Conservation (phyloP, 148 eudicot species). For the Silene latifolia region DNA sequence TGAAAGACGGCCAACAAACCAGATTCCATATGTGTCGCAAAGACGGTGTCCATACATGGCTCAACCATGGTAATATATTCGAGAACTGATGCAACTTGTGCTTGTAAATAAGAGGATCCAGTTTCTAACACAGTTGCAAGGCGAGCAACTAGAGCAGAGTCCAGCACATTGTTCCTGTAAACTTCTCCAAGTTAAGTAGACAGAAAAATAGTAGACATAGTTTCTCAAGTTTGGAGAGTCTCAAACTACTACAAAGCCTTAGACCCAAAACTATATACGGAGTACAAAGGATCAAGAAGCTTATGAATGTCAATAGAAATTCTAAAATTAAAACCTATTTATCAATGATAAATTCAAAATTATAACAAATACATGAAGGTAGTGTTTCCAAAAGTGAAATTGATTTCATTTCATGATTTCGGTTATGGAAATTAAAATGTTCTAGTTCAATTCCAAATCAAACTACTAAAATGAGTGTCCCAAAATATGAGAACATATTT, state of each 20-base stretch:
- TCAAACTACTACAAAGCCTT: neutral
- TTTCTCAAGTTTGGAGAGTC: neutral
- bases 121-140: neutral
- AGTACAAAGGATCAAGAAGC: too few relatives aligned
- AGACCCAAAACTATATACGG: neutral
- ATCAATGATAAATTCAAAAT: too few relatives aligned
- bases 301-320: too few relatives aligned
- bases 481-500: too few relatives aligned
- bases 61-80: neutral
- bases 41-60: conserved; percentile 28
- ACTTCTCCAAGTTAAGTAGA: neutral
- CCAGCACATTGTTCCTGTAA: neutral
- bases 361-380: too few relatives aligned
- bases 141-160: neutral
- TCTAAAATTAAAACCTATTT: too few relatives aligned
- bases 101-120: neutral
- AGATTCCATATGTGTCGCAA: conserved; percentile 46
- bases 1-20: conserved; percentile 49
- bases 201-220: neutral
- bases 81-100: neutral
- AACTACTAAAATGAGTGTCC: too few relatives aligned
- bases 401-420: too few relatives aligned
- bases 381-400: too few relatives aligned
- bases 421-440: too few relatives aligned
- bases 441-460: too few relatives aligned